Percentiles rank a stretch among this genome's conserved stretches.
phyloP scores from a whole-genome alignment of 2,329 filamentous ascomycete species.

The Aspergillus thermomutatus region DNA sequence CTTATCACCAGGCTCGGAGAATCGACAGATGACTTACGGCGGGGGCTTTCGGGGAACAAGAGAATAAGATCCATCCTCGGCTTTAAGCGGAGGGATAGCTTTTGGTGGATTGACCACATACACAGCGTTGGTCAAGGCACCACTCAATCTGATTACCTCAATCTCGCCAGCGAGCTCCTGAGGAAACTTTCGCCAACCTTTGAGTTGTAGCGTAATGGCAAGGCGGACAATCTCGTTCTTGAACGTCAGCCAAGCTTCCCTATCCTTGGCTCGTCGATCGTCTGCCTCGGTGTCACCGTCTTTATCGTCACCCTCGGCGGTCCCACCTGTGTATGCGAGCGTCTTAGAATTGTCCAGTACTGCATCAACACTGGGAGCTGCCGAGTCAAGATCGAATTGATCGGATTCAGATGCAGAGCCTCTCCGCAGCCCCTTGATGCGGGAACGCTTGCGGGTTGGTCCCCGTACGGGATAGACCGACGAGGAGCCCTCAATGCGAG shows the following conservation, averaged over 20 bases:
- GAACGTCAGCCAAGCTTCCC: constrained; percentile 77
- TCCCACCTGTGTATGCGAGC: constrained; percentile 66
- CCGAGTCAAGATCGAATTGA: constrained; percentile 71
- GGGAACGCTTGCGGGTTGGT: constrained; percentile 33
- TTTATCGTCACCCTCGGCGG: constrained; percentile 38
- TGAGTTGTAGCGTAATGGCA: constrained; percentile 81
- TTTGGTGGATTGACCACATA: constrained; percentile 86
- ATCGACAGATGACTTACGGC: constrained; percentile 44
- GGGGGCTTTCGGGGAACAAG: constrained; percentile 47
- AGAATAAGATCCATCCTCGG: constrained; percentile 38
- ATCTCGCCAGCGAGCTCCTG: constrained; percentile 43
- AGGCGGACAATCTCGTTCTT: constrained; percentile 89
- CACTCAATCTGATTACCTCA: constrained; percentile 59
- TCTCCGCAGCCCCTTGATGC: constrained; percentile 34
- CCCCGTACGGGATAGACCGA: constrained; percentile 20
- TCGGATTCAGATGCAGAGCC: constrained; percentile 78
- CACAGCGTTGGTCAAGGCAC: constrained; percentile 92
- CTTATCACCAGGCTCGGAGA: neutral
- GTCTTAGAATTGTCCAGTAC: constrained; percentile 88
- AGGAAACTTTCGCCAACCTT: constrained; percentile 84
- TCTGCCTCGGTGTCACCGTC: constrained; percentile 39
- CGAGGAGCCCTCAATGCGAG: constrained; percentile 25
- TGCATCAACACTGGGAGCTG: constrained; percentile 83
- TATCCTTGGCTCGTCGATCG: constrained; percentile 61
- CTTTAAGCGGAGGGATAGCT: constrained; percentile 49